Base-by-base conservation (phyloP, 2,329 filamentous ascomycete species). In the Xylaria arbuscula region DNA sequence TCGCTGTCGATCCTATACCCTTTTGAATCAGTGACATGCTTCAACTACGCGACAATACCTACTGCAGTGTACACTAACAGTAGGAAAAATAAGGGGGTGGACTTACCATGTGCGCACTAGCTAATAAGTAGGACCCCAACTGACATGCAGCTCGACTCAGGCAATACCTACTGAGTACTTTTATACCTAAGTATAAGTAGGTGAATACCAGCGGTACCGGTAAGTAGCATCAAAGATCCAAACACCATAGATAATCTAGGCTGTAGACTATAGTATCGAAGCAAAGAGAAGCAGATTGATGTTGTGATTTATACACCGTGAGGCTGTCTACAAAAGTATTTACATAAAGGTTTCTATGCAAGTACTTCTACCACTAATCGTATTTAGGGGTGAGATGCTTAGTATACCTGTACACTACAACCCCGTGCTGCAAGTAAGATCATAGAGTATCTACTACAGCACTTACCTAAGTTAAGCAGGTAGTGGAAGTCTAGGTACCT, bases 1-100 rank as follows among this genome's bases (percentile, higher is more conserved):
- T 53, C 42, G n/a, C 24, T 62, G 51, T 48, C 59, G 54, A 67
- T 67, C 64, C 51, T 15, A n/a, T 40, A 47, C 63, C 48, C 22
- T 48, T 34, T 60, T 34, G 36, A 32, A 56, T 19, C 55, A 34
- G 38, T 42, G 13, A 17, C 22, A 56, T 42, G 32, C 54, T n/a
- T 15, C 24, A n/a, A 19, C 34, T 42, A 56, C n/a, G 19, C 7
- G n/a, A 28, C 22, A 56, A 22, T 36, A 55, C 53, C 32, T 40
- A 5, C 5, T 5, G 28, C 5, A 28, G 28, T 28, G 3, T 28
- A 28, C 28, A 28, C 28, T 28, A 28, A 56, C 36, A 42, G 54
- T n/a, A 42, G 19, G 19, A 38, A 32, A 47, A 40, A 57, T 57
- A 64, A 34, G 61, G 61, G 53, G 32, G 51, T 22, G 28, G 28